These are phyloP conservation scores for Draba incana DNA, from an alignment of 345 rosid species.

Conservation along the genomic window DNA sequence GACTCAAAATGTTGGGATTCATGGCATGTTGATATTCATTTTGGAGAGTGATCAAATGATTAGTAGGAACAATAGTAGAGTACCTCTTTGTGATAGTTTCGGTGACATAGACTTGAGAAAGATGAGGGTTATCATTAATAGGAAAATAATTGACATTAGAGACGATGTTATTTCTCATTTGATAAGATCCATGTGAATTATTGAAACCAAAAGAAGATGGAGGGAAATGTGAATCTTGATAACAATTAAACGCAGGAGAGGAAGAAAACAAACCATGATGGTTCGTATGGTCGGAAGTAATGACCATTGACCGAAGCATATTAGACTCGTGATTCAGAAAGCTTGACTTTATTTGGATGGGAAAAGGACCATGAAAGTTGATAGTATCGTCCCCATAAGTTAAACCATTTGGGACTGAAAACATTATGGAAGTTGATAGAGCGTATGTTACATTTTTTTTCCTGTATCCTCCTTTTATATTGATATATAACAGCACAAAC, in stretches of 20 bases:
- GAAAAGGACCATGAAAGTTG: slow-evolving; percentile 1
- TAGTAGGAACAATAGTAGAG: slow-evolving; percentile 27
- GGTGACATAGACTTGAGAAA: slow-evolving; percentile 29
- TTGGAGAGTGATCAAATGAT: neutral
- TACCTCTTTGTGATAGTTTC: slow-evolving; percentile 28
- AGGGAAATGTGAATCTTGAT: slow-evolving; percentile 12
- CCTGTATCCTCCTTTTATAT: slow-evolving; percentile 21
- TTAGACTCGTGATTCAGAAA: slow-evolving; percentile 14
- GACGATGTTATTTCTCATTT: slow-evolving; percentile 22
- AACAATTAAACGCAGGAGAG: slow-evolving; percentile 7
- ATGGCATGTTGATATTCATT: slow-evolving; percentile 13
- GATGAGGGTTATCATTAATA: slow-evolving; percentile 12
- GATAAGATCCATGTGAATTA: slow-evolving; percentile 12
- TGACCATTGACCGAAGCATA: slow-evolving; percentile 9
- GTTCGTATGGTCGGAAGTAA: slow-evolving; percentile 25
- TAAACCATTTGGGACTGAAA: slow-evolving; percentile 16
- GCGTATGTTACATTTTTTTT: neutral
- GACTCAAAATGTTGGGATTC: slow-evolving; percentile 15
- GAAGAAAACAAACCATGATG: slow-evolving; percentile 27
- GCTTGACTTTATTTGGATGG: slow-evolving; percentile 13
- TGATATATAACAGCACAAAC: neutral
- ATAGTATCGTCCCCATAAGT: neutral
- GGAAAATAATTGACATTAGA: slow-evolving; percentile 23
- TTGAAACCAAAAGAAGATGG: slow-evolving; percentile 27
- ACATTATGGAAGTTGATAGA: slow-evolving; percentile 27